Base-by-base conservation (phyloP, 179 eudicot species). In the Dionaea muscipula region DNA sequence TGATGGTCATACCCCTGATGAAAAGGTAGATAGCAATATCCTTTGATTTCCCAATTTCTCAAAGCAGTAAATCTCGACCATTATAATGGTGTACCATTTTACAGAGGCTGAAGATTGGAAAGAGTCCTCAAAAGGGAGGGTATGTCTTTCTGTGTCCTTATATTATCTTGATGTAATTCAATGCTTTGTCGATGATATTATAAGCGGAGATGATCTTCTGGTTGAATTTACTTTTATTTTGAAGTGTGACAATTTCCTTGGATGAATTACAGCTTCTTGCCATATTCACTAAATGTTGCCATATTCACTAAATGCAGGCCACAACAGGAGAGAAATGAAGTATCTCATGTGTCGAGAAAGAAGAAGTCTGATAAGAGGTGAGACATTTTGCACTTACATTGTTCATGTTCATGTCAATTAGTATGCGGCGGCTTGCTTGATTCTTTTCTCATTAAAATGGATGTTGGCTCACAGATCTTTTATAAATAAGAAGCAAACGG, bases 401-500 rank as follows among this genome's bases (percentile, higher is more conserved):
- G 25, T 39, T 43, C 7, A 39, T n/a, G n/a, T n/a, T n/a, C n/a
- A n/a, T n/a, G n/a, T n/a, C n/a, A n/a, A n/a, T n/a, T n/a, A n/a
- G n/a, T n/a, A n/a, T n/a, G n/a, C n/a, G n/a, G n/a, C n/a, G n/a
- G n/a, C n/a, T n/a, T n/a, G n/a, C n/a, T n/a, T n/a, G n/a, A 47
- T 41, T 41, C 45, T 62, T 33, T 28, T 39, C n/a, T 22, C 44
- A 47, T 15, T 14, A 9, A 56, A 13, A 21, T 55, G 51, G 36
- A 17, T 49, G n/a, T 23, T 63, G 49, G 58, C 46, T 65, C 60
- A 53, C 79, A 82, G 91, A 64, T 68, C 76, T 37, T 71, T 86
- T 57, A 70, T 66, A 47, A 70, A 38, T 19, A 81, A 72, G 74
- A 74, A 85, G 55, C 87, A 80, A 71, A 70, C 75, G 62, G 75